A percentile compares a stretch with the other conserved stretches of the same genome.
Conservation (phyloP, 306 rosid species). For the Begonia peltatifolia region DNA sequence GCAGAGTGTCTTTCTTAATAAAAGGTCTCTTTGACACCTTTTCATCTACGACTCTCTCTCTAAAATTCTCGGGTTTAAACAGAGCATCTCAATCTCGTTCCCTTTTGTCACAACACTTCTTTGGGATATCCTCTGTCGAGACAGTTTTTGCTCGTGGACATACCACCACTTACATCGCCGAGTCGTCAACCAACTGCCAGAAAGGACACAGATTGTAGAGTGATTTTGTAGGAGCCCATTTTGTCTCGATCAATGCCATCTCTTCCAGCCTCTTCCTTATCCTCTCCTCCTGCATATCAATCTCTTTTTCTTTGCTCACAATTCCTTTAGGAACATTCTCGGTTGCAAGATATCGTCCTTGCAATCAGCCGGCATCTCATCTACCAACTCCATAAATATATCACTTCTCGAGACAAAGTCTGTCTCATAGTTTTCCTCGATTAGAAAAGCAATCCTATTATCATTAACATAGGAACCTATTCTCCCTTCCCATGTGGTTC, state of each 20-base stretch:
- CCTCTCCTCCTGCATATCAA: conserved; percentile 93
- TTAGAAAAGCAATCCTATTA: conserved; percentile 77
- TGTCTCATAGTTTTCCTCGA: conserved; percentile 92
- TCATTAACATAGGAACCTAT: conserved; percentile 90
- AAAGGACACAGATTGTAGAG: conserved; percentile 89
- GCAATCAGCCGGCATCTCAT: no score
- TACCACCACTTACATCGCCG: conserved; percentile 92
- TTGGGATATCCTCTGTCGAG: conserved; percentile 69
- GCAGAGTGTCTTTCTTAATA: conserved; percentile 63
- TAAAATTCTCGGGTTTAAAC: conserved; percentile 78
- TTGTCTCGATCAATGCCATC: conserved; percentile 88
- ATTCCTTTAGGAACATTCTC: conserved; percentile 79
- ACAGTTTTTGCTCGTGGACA: conserved; percentile 69
- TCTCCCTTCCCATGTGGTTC: conserved; percentile 90
- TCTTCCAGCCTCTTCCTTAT: conserved; percentile 89
- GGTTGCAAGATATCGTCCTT: conserved; percentile 50
- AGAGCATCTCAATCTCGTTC: conserved; percentile 62
- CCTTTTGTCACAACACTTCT: conserved; percentile 41
- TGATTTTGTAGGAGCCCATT: conserved; percentile 87
- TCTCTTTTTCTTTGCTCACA: conserved; percentile 70
- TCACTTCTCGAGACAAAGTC: conserved; percentile 95
- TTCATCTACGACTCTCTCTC: conserved; percentile 87
- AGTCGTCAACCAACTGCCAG: conserved; percentile 81
- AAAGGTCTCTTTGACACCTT: conserved; percentile 88
- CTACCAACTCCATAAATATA: conserved; percentile 82